Evolutionary conservation across 2,329 filamentous ascomycete genomes (phyloP).

Genomic region (Monosporascus sp.): DNA sequence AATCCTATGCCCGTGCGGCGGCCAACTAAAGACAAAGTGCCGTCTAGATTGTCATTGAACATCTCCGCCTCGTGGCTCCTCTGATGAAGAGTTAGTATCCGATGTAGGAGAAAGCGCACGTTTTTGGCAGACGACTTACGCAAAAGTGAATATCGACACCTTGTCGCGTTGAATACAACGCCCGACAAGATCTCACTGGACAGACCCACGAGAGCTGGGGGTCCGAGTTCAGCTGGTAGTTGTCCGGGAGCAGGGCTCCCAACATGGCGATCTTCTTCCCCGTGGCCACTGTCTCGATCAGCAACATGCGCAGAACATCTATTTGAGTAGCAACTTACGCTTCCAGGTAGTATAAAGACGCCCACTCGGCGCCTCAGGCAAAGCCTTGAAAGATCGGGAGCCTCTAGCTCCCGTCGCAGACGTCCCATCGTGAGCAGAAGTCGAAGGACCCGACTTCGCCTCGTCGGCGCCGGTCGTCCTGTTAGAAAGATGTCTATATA

Average conservation of each 20-base stretch:
- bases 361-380: background rate
- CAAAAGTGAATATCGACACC: background rate
- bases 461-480: no score
- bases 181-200: background rate
- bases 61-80: background rate
- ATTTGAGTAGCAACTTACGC: background rate
- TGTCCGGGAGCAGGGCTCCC: background rate
- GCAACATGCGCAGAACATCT: background rate
- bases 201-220: background rate
- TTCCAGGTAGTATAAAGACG: background rate
- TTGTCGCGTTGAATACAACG: background rate
- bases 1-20: background rate
- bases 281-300: background rate
- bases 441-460: no score
- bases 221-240: background rate
- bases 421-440: no score
- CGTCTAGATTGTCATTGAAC: background rate
- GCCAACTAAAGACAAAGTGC: background rate
- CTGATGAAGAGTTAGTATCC: background rate
- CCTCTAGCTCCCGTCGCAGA: no score
- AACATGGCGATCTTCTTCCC: background rate
- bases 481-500: no score
- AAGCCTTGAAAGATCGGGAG: background rate
- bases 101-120: background rate
- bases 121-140: background rate